These are phyloP conservation scores for Malus hybrid DNA, from an alignment of 331 rosid species.

Conservation along the genomic window DNA sequence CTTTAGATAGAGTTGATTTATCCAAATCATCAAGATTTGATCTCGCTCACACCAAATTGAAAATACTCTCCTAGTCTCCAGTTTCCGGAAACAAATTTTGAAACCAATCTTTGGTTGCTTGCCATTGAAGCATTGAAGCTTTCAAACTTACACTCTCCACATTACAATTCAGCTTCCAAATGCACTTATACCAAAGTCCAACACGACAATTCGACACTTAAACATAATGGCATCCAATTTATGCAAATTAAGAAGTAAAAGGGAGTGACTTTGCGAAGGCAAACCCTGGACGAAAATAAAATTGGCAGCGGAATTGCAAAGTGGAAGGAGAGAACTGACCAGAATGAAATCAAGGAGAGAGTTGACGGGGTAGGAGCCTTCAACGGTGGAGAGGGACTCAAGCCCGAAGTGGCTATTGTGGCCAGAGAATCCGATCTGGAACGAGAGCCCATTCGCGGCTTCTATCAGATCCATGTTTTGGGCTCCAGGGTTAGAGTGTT, in stretches of 20 bases:
- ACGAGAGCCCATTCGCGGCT: conserved; percentile 58
- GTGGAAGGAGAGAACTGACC: conserved; percentile 35
- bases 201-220: not conserved
- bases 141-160: not conserved
- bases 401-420: conserved; percentile 91
- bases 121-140: not conserved
- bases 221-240: not conserved
- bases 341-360: conserved; percentile 75
- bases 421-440: conserved; percentile 88
- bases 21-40: no score
- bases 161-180: conserved; percentile 1
- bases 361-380: conserved; percentile 52
- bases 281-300: not conserved
- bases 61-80: not conserved
- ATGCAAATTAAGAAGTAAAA: not conserved
- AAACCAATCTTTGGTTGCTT: not conserved
- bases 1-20: no score
- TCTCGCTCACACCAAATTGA: not conserved
- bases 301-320: not conserved
- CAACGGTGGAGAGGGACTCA: conserved; percentile 67
- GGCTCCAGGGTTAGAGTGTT: not conserved
- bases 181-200: not conserved
- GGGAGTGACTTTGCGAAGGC: not conserved
- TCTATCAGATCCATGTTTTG: conserved; percentile 60
- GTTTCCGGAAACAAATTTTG: not conserved